phyloP scores from a whole-genome alignment of 2,329 filamentous ascomycete genomes.

The Talaromyces sp. region DNA sequence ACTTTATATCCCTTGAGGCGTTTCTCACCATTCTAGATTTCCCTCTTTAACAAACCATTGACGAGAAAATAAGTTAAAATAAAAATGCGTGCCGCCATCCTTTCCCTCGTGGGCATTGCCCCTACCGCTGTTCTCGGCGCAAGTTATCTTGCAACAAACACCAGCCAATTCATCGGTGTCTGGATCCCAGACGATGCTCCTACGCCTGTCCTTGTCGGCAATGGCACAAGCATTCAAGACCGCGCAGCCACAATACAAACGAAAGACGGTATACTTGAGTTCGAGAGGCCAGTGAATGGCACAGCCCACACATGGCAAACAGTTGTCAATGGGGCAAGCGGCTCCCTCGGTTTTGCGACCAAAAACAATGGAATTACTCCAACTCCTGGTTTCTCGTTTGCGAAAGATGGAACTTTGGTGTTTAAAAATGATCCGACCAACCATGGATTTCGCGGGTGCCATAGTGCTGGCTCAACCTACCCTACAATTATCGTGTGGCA shows the following conservation, averaged over 20 bases:
- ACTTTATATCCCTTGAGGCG: neutral
- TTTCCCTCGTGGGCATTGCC: neutral
- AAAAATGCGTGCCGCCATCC: neutral
- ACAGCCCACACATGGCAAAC: neutral
- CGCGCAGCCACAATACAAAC: neutral
- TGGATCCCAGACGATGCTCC: neutral
- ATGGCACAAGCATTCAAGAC: neutral
- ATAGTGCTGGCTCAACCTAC: neutral
- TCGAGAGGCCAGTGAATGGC: neutral
- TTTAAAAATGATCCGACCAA: neutral
- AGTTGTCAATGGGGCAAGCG: neutral
- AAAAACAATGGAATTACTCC: neutral
- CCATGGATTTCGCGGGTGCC: neutral
- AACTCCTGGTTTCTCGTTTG: neutral
- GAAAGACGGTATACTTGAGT: neutral
- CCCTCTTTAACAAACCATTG: neutral
- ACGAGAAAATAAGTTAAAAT: neutral
- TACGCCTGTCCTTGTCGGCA: neutral
- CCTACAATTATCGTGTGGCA: neutral
- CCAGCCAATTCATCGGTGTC: neutral
- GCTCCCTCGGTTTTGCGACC: neutral
- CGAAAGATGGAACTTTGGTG: neutral
- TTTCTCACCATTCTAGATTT: neutral
- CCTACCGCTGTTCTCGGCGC: neutral
- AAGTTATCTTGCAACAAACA: neutral